Conservation (phyloP, 2,329 filamentous ascomycete genomes). For the Aureobasidium sp. region DNA sequence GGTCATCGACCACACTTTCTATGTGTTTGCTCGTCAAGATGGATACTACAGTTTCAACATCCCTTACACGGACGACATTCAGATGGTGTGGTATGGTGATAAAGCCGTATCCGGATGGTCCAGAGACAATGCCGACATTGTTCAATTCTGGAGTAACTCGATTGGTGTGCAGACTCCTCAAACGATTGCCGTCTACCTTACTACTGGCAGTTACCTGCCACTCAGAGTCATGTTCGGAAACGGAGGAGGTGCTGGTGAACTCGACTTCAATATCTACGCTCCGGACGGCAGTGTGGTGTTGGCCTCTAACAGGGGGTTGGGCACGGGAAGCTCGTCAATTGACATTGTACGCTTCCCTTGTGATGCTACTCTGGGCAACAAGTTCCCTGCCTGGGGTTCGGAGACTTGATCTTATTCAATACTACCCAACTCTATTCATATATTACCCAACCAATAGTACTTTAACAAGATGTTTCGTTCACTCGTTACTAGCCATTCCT, state of each 20-base stretch:
- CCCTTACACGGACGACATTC: constrained; percentile 14
- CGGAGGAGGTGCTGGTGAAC: constrained; percentile 13
- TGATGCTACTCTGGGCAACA: constrained; percentile 4
- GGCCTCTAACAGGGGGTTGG: background rate
- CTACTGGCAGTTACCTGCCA: constrained; percentile 7
- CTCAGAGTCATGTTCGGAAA: constrained; percentile 13
- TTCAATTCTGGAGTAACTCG: constrained; percentile 12
- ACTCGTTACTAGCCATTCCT: too few species aligned
- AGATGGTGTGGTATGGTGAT: constrained; percentile 14
- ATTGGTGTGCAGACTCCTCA: constrained; percentile 5
- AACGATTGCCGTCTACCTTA: constrained; percentile 11
- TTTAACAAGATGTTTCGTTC: too few species aligned
- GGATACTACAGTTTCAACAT: constrained; percentile 16
- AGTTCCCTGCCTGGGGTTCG: constrained; percentile 13
- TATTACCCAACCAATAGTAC: too few species aligned
- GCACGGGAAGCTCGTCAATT: constrained; percentile 10
- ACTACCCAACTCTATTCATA: too few species aligned
- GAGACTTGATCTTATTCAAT: background rate
- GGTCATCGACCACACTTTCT: constrained; percentile 15
- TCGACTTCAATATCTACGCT: constrained; percentile 12
- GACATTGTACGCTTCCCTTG: constrained; percentile 12
- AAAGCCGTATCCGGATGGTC: constrained; percentile 14
- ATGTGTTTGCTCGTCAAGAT: constrained; percentile 13
- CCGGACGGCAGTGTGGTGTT: constrained; percentile 8
- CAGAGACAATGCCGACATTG: constrained; percentile 13